Evolutionary conservation across 208 protist species (phyloP).

Genomic region (Wallacemonas sp.): DNA sequence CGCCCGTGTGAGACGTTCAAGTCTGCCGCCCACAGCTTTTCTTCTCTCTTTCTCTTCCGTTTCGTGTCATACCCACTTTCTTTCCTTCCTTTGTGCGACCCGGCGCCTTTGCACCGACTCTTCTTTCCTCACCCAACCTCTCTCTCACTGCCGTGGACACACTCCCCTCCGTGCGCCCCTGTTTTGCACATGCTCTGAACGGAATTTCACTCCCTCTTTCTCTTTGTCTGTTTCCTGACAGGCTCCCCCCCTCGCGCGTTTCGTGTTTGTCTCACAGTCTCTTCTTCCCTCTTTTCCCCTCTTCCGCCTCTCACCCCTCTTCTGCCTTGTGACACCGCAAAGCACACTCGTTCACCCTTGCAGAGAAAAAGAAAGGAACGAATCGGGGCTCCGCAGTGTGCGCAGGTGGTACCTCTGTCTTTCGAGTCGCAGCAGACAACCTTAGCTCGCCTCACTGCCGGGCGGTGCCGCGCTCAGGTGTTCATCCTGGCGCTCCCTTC

Average conservation of each 20-base stretch:
- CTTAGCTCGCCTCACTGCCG: too few relatives aligned
- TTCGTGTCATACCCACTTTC: too few relatives aligned
- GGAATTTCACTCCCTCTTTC: too few relatives aligned
- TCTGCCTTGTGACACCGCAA: too few relatives aligned
- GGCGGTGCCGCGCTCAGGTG: too few relatives aligned
- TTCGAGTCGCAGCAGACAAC: too few relatives aligned
- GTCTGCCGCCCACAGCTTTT: background rate
- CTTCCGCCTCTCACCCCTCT: too few relatives aligned
- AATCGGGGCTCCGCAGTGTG: too few relatives aligned
- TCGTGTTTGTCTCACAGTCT: background rate
- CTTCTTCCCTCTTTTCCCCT: conserved; percentile 6
- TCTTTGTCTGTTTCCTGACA: background rate
- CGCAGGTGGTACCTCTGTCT: background rate
- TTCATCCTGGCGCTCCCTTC: too few relatives aligned
- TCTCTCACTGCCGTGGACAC: too few relatives aligned
- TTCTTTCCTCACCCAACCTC: too few relatives aligned
- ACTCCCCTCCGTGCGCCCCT: conserved; percentile 16
- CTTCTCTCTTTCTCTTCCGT: conserved; percentile 8
- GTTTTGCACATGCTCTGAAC: too few relatives aligned
- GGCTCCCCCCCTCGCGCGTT: background rate
- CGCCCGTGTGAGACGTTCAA: background rate
- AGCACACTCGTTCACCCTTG: background rate
- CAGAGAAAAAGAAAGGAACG: background rate
- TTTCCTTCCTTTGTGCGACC: conserved; percentile 9
- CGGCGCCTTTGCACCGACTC: background rate